Base-by-base conservation (phyloP, 1,139 yeast species). In the Pichia sp. region DNA sequence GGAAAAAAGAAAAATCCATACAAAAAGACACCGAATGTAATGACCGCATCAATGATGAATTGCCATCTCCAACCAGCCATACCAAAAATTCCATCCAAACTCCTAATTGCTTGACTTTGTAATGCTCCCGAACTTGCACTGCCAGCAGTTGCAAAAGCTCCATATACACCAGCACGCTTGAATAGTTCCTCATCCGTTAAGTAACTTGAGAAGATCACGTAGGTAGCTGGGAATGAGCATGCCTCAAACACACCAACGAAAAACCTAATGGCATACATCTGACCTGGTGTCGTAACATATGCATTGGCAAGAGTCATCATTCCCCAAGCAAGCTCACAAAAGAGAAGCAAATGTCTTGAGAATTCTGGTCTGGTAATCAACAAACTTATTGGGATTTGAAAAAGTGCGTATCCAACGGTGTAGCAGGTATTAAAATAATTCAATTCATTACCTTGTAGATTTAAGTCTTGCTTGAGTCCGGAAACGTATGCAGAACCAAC, bases 11-110 rank as follows among this genome's bases (percentile, higher is more conserved):
- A 23, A 11, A 23, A 23, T 8, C 26, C 26, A 10, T 23, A 23
- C 3, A 23, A 10, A 15, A 23, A 23, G 14, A 23, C 14, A 23
- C 26, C 26, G 6, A 23, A 23, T 23, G 26, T 23, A 6, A 23
- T 23, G 7, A 23, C 26, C 8, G 16, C 4, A 23, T 23, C 26
- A 23, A 23, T 23, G 7, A 23, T 23, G 14, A 23, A 23, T 23
- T 23, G 26, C 26, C 26, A 23, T 23, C 26, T 23, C 26, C 26
- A 23, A 23, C 26, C 26, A 12, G 26, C 26, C 14, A 23, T n/a
- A 8, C 26, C 26, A 13, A 23, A n/a, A n/a, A 23, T 15, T n/a
- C 26, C 26, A 10, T 23, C 14, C 7, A 23, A 23, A 23, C 26
- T 23, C 14, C 14, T 23, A 5, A 13, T 23, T 8, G 26, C 26